Evolutionary conservation across 2,329 filamentous ascomycete genomes (phyloP).

Genomic region (Aspergillus ruber): DNA sequence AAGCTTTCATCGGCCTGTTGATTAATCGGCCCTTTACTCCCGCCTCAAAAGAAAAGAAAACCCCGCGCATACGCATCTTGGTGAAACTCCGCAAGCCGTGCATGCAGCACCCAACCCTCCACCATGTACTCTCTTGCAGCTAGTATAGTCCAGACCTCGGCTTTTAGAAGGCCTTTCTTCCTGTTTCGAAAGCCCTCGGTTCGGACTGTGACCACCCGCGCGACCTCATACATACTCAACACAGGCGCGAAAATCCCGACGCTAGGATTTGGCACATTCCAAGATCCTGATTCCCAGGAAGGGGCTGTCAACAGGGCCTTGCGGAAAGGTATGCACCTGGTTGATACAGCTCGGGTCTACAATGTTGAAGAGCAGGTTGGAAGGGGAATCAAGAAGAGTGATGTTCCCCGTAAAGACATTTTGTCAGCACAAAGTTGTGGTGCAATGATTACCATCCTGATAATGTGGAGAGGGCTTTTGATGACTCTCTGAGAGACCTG

Average conservation of each 20-base stretch:
- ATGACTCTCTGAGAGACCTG: conserved; percentile 52
- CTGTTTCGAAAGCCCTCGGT: neutral
- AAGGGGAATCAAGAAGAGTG: conserved; percentile 53
- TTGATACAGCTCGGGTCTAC: conserved; percentile 34
- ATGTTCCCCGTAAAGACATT: conserved; percentile 46
- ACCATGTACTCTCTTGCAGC: neutral
- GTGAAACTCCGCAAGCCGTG: no score
- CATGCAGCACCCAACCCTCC: no score
- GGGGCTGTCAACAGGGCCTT: conserved; percentile 34
- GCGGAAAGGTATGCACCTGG: conserved; percentile 28
- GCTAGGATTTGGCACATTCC: conserved; percentile 49
- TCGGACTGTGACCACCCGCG: neutral
- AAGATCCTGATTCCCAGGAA: conserved; percentile 40
- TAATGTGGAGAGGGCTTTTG: conserved; percentile 54
- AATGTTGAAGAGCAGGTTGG: conserved; percentile 54
- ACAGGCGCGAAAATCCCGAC: conserved; percentile 53
- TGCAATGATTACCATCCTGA: conserved; percentile 52
- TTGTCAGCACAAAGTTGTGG: conserved; percentile 54
- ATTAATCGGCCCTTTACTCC: no score
- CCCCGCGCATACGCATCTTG: no score
- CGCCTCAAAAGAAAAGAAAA: no score
- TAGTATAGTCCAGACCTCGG: neutral
- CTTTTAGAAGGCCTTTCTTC: neutral
- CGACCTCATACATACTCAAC: conserved; percentile 44
- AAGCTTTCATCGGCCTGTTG: no score